These are phyloP conservation scores for Dittrichia graveolens DNA, from an alignment of 129 eudicot species.

Conservation along the genomic window DNA sequence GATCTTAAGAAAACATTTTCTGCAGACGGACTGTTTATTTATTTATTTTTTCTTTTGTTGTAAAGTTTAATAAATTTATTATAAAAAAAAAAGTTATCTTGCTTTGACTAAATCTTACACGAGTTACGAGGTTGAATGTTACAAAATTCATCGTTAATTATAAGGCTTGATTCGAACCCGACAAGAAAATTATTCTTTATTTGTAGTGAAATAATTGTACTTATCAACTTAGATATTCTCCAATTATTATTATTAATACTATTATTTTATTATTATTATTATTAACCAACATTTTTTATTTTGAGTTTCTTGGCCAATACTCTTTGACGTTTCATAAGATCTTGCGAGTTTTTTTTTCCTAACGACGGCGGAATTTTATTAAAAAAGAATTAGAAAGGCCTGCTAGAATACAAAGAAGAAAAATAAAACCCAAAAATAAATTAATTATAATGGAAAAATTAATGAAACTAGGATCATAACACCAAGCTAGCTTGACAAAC, in stretches of 20 bases:
- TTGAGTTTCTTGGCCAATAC: slow-evolving; percentile 24
- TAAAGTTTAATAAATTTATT: background rate
- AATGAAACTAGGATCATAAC: too few species aligned
- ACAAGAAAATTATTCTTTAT: slow-evolving; percentile 18
- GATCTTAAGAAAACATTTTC: slow-evolving; percentile 10
- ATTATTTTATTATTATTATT: background rate
- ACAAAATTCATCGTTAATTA: slow-evolving; percentile 39
- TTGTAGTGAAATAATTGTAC: slow-evolving; percentile 7
- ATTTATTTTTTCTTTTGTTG: background rate
- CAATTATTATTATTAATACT: background rate
- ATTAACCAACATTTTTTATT: background rate
- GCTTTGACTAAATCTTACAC: slow-evolving; percentile 42
- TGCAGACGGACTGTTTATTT: slow-evolving; percentile 20
- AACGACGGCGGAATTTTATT: too few species aligned
- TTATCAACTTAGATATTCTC: slow-evolving; percentile 37
- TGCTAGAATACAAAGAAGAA: too few species aligned
- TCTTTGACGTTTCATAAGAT: background rate
- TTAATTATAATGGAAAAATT: too few species aligned
- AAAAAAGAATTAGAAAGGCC: too few species aligned
- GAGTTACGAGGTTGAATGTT: slow-evolving; percentile 38
- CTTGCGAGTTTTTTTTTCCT: background rate
- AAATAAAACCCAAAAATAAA: background rate
- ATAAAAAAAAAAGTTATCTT: slow-evolving; percentile 28
- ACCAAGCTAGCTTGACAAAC: too few species aligned
- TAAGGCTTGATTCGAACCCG: slow-evolving; percentile 27